Percentiles rank a stretch among this genome's conserved stretches.
Conservation (phyloP, 2,329 filamentous ascomycete genomes). For the Emydomyces testavorans region DNA sequence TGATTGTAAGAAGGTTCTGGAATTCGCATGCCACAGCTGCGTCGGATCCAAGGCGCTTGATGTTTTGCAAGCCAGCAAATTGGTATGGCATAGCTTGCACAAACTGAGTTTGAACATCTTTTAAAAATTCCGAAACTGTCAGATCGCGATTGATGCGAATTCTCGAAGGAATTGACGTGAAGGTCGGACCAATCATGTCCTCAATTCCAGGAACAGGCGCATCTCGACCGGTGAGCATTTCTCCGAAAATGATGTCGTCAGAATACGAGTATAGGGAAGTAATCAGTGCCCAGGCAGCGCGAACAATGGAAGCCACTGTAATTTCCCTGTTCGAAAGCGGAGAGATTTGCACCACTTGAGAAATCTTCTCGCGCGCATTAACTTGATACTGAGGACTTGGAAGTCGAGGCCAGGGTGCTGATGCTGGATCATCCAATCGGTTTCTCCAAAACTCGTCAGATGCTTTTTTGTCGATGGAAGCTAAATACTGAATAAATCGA, state of each 20-base stretch:
- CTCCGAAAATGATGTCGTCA: constrained; percentile 34
- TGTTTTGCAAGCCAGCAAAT: constrained; percentile 41
- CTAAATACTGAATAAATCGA: constrained; percentile 21
- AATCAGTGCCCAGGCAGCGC: constrained; percentile 32
- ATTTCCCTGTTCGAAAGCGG: constrained; percentile 10
- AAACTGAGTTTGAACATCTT: constrained; percentile 43
- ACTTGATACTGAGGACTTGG: constrained; percentile 13
- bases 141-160: constrained; percentile 25
- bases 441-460: constrained; percentile 17
- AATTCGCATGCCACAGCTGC: constrained; percentile 31
- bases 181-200: constrained; percentile 32
- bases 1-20: constrained; percentile 31
- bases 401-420: constrained; percentile 13
- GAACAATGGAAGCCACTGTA: constrained; percentile 26
- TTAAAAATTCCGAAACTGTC: constrained; percentile 39
- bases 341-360: constrained; percentile 4
- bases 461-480: constrained; percentile 9
- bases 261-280: constrained; percentile 27
- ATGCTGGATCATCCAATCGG: constrained; percentile 13
- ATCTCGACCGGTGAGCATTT: constrained; percentile 32
- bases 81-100: constrained; percentile 48
- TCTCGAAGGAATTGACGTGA: constrained; percentile 32
- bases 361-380: constrained; percentile 8
- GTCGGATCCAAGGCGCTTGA: constrained; percentile 40
- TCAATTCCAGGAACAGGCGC: constrained; percentile 29